Evolutionary conservation across 805 yeast genomes (phyloP), one percentile per base, ranked within the genome.

Genomic region (Yamadazyma philogaea): DNA sequence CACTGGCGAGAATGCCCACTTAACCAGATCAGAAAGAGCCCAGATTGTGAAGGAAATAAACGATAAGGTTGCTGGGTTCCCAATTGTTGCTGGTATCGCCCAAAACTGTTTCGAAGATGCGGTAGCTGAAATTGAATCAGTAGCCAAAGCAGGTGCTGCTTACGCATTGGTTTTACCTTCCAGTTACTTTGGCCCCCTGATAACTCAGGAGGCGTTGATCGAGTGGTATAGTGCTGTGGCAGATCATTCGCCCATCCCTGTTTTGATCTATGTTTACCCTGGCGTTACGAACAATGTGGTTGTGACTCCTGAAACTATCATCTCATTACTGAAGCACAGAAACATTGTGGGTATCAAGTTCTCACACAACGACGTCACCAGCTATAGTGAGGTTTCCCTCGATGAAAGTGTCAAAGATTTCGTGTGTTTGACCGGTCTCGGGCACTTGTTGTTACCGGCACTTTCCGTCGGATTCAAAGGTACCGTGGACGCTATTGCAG

Each of bases 1-100:
- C 27, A 77, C 80, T 12, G 82, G 82, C 30, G 82, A 77, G 53
- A 71, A 72, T 46, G 74, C 75, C 30, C 79, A 75, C 49, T 57
- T 76, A 49, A 67, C 79, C 8, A 60, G 68, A 40, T 48, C 54
- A 32, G 82, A 77, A 58, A 63, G 81, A 47, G 56, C 56, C 11
- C 43, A 58, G 5, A 50, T 69, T 7, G 59, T 70, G 20, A 47
- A 54, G 16, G 46, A 55, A 10, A 45, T 74, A 37, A 71, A 60
- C 34, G 61, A 58, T 3, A 66, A 55, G 4, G 61, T 77, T 4
- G 65, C 69, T 18, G 66, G 60, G 26, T 68, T 65, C 55, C 61
- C 72, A 8, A 57, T 78, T 31, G 49, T 74, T 10, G 80, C 72
- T 30, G 82, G 82, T 47, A 70, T 73, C 33, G 76, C 73, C 30